These are phyloP conservation scores for Aspergillus sp. DNA, from an alignment of 2,329 filamentous ascomycete species.

Conservation along the genomic window DNA sequence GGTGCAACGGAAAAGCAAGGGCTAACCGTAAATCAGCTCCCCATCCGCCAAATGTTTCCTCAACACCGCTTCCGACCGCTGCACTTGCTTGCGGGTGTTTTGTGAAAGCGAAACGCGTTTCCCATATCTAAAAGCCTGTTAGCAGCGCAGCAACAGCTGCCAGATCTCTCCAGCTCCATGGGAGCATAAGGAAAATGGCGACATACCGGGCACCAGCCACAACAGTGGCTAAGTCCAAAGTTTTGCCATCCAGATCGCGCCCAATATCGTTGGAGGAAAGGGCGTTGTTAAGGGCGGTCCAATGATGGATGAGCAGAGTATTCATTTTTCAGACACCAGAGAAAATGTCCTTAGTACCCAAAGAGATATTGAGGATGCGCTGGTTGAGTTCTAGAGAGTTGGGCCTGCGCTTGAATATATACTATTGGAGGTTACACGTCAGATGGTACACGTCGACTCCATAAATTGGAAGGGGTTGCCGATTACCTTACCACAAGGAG, in stretches of 20 bases:
- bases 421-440: background rate
- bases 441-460: background rate
- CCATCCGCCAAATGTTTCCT: background rate
- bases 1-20: too few relatives aligned
- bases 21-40: slow-evolving; percentile 5
- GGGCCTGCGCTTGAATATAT: background rate
- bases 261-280: background rate
- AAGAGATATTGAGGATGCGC: background rate
- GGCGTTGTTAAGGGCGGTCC: background rate
- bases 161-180: background rate
- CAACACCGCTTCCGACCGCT: background rate
- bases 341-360: background rate
- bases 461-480: background rate
- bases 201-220: background rate
- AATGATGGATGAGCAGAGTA: background rate
- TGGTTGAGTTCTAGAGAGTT: background rate
- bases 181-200: too few relatives aligned
- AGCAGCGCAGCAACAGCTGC: background rate
- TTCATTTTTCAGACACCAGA: background rate
- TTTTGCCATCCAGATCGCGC: slow-evolving; percentile 1
- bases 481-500: background rate
- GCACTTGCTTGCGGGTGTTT: background rate
- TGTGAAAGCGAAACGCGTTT: background rate
- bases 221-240: background rate
- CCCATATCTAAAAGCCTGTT: background rate